phyloP scores from a whole-genome alignment of 2,329 filamentous ascomycete genomes.

The Arthrinium puccinioides region DNA sequence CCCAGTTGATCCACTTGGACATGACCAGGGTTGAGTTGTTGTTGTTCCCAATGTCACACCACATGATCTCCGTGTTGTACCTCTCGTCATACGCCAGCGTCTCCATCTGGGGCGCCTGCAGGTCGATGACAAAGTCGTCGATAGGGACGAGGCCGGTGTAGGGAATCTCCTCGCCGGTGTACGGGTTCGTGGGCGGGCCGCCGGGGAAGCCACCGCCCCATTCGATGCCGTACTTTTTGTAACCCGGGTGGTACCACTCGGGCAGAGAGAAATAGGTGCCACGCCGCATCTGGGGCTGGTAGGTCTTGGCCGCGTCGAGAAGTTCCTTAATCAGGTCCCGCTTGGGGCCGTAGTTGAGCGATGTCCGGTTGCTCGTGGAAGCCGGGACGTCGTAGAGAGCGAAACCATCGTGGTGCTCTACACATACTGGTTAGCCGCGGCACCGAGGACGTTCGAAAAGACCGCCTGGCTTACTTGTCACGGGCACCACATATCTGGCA shows the following conservation, averaged over 20 bases:
- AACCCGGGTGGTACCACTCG: slow-evolving; percentile 42
- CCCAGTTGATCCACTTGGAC: slow-evolving; percentile 32
- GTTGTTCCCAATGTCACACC: slow-evolving; percentile 38
- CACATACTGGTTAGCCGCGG: no score
- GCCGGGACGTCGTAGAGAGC: slow-evolving; percentile 32
- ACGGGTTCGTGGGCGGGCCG: slow-evolving; percentile 33
- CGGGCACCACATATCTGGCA: slow-evolving; percentile 37
- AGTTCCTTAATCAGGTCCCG: slow-evolving; percentile 34
- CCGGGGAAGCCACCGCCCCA: slow-evolving; percentile 23
- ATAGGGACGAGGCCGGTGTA: slow-evolving; percentile 31
- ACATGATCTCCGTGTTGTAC: slow-evolving; percentile 40
- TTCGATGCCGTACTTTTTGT: slow-evolving; percentile 32
- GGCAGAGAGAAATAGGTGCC: slow-evolving; percentile 42
- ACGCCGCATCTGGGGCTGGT: slow-evolving; percentile 33
- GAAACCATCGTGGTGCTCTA: slow-evolving; percentile 42
- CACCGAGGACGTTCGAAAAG: no score
- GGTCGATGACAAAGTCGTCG: slow-evolving; percentile 33
- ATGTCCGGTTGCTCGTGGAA: slow-evolving; percentile 28
- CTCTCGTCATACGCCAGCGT: slow-evolving; percentile 27
- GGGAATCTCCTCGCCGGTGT: slow-evolving; percentile 30
- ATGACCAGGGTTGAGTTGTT: slow-evolving; percentile 34
- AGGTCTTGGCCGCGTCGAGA: slow-evolving; percentile 30
- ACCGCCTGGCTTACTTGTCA: no score
- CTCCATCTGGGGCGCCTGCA: slow-evolving; percentile 40
- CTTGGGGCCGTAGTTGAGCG: slow-evolving; percentile 31